Conservation (phyloP, 2,329 filamentous ascomycete species). For the Aspergillus hiratsukae region DNA sequence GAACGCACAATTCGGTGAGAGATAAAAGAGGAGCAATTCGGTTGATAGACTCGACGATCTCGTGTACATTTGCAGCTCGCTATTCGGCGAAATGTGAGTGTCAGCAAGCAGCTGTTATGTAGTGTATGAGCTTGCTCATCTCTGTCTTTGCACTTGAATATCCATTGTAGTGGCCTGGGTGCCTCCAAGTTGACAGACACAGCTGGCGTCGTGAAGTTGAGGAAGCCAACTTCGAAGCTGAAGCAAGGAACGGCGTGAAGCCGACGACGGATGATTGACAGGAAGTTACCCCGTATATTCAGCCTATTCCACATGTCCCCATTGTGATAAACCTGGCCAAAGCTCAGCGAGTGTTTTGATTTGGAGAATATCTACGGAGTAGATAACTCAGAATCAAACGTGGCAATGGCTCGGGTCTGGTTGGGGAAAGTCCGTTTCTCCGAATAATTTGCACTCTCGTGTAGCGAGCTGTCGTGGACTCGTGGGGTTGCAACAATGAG, state of each 20-base stretch:
- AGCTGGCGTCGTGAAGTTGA: no score
- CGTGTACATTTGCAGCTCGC: background rate
- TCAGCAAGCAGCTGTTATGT: background rate
- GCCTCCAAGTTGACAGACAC: no score
- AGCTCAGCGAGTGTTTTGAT: background rate
- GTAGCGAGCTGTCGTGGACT: background rate
- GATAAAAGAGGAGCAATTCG: background rate
- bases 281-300: background rate
- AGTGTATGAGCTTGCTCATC: no score
- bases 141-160: no score
- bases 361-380: background rate
- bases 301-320: conserved; percentile 1
- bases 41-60: background rate
- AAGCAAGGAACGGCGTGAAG: background rate
- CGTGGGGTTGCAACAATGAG: background rate
- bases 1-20: background rate
- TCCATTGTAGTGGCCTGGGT: no score
- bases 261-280: background rate
- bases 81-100: background rate
- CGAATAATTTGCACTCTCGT: conserved; percentile 15
- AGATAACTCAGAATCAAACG: background rate
- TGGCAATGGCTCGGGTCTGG: background rate
- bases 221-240: no score
- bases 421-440: conserved; percentile 11
- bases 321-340: background rate